Conservation (phyloP, 163 green algal genomes). For the Prototheca stagnorum region DNA sequence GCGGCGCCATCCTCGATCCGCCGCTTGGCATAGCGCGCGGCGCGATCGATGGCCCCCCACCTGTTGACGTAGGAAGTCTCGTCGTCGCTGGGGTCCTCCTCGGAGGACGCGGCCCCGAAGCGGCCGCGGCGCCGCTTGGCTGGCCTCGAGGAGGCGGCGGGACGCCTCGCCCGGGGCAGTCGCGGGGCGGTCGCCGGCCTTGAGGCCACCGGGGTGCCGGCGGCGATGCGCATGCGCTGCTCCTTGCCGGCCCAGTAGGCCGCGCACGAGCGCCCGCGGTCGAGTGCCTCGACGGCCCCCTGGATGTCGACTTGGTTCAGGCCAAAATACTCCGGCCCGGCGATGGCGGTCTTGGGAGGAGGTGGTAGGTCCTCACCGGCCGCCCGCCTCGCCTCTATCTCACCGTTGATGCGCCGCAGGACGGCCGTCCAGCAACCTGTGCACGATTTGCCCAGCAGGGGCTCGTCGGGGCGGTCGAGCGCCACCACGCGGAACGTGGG, state of each 20-base stretch:
- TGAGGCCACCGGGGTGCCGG: slow-evolving; percentile 20
- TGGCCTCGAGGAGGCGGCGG: not conserved
- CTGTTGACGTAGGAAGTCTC: slow-evolving; percentile 11
- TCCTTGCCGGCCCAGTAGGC: slow-evolving; percentile 67
- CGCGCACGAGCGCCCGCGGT: slow-evolving; percentile 42
- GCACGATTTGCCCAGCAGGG: slow-evolving; percentile 54
- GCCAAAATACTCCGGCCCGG: slow-evolving; percentile 84
- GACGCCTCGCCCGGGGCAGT: not conserved
- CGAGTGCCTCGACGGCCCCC: slow-evolving; percentile 57
- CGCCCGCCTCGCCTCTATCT: slow-evolving; percentile 43
- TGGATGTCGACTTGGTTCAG: slow-evolving; percentile 57
- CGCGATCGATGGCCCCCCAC: slow-evolving; percentile 52
- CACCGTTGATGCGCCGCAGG: slow-evolving; percentile 70
- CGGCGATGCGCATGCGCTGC: slow-evolving; percentile 25
- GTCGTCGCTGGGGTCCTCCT: not conserved
- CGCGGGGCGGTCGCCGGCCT: not conserved
- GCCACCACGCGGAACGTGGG: slow-evolving; percentile 69
- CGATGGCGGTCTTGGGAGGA: slow-evolving; percentile 79
- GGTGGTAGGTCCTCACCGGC: slow-evolving; percentile 59
- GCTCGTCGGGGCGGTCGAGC: slow-evolving; percentile 60
- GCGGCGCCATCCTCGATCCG: slow-evolving; percentile 22
- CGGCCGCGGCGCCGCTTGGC: not conserved
- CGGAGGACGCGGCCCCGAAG: not conserved
- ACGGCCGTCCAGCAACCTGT: slow-evolving; percentile 73
- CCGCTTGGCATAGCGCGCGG: slow-evolving; percentile 57